Evolutionary conservation across 306 rosid species (phyloP), one percentile per base, ranked within the genome.

Genomic region (Castanea crenata): DNA sequence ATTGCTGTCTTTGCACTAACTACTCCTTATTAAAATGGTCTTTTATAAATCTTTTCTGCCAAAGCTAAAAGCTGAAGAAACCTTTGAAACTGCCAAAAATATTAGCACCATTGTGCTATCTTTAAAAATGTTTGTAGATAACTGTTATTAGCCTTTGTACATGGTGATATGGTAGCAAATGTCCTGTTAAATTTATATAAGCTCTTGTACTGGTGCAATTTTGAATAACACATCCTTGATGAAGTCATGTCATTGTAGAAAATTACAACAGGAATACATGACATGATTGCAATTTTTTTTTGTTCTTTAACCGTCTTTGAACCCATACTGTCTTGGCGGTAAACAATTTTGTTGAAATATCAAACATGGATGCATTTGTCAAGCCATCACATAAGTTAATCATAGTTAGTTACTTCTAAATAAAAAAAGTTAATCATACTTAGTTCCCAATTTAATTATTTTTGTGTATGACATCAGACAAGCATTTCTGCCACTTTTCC

Each of bases 401-500:
- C 31, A 4, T 23, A 59, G 18, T 10, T 20, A 59, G 65, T 59
- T 59, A 38, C 46, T 38, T 38, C 46, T 38, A 7, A 38, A 38
- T 7, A 38, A 38, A 38, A 38, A 38, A 59, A 59, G 23, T 23
- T 23, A 23, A 13, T 23, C 31, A 4, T 11, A 59, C 65, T 10
- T 20, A 11, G 65, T 59, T 23, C 29, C 6, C 13, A 13, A 59
- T 59, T n/a, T 16, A 59, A 21, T 59, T 59, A 49, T 49, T 38
- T 38, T 38, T 38, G 3, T 38, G 46, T 49, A 13, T 49, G 3
- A 49, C 12, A 21, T 23, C 27, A 23, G 25, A 59, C 15, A 59
- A 9, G 23, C 74, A 74, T 71, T 75, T 72, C 44, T 12, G 63
- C 64, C 63, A 58, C 49, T 69, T 70, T 69, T 34, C 13, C 20